Evolutionary conservation across 345 rosid genomes (phyloP).

Genomic region (Lepidium aucheri): DNA sequence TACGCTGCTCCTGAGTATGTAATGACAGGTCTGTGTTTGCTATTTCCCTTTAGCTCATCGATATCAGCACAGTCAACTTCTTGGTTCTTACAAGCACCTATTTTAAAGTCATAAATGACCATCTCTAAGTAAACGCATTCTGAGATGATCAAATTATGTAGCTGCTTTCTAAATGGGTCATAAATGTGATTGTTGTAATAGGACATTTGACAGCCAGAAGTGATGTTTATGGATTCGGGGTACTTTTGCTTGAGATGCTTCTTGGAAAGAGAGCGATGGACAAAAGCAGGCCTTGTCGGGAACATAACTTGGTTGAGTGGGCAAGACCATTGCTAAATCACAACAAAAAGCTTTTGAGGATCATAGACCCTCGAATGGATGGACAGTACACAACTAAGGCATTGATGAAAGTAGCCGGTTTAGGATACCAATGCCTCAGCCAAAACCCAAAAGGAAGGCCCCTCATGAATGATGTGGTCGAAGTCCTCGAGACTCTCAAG

Average conservation of each 20-base stretch:
- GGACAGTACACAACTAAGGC: slow-evolving; percentile 61
- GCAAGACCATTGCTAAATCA: slow-evolving; percentile 81
- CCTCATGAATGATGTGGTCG: slow-evolving; percentile 69
- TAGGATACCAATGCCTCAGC: slow-evolving; percentile 87
- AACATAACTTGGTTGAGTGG: slow-evolving; percentile 96
- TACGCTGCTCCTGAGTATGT: slow-evolving; percentile 98
- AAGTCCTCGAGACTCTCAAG: slow-evolving; percentile 55
- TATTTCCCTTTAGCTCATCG: background rate
- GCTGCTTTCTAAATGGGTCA: background rate
- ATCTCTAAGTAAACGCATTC: background rate
- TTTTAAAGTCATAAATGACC: background rate
- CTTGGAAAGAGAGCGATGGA: slow-evolving; percentile 94
- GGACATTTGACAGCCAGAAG: slow-evolving; percentile 96
- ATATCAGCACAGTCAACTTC: background rate
- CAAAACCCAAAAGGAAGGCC: slow-evolving; percentile 62
- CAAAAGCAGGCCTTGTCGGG: slow-evolving; percentile 80
- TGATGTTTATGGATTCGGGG: slow-evolving; percentile 95
- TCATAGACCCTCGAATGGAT: slow-evolving; percentile 85
- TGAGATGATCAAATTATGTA: background rate
- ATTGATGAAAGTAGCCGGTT: slow-evolving; percentile 64
- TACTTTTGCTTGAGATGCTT: slow-evolving; percentile 90
- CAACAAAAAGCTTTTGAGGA: slow-evolving; percentile 78
- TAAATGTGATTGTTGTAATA: slow-evolving; percentile 25
- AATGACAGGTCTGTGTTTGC: slow-evolving; percentile 70
- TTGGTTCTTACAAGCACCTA: background rate